phyloP scores from a whole-genome alignment of 2,329 filamentous ascomycete genomes.

The Davidsoniella neocaledoniae region DNA sequence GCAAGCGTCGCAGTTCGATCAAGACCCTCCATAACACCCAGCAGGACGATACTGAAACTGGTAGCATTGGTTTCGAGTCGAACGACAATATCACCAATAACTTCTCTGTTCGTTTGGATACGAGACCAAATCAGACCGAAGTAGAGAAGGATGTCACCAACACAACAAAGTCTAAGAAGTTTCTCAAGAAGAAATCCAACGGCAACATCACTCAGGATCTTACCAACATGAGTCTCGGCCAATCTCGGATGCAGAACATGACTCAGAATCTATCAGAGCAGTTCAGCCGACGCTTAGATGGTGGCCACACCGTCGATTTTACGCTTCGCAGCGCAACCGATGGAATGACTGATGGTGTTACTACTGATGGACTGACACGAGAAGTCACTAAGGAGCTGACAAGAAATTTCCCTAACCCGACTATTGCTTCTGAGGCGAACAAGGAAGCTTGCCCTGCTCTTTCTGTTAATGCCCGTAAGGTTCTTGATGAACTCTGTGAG shows the following conservation, averaged over 20 bases:
- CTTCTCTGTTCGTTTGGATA: constrained; percentile 14
- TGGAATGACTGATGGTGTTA: background rate
- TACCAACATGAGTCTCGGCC: constrained; percentile 14
- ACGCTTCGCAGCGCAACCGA: constrained; percentile 5
- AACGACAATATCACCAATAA: constrained; percentile 15
- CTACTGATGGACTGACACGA: constrained; percentile 2
- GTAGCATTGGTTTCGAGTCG: constrained; percentile 15
- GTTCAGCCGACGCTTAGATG: constrained; percentile 13
- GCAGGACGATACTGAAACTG: constrained; percentile 14
- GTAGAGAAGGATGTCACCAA: constrained; percentile 12
- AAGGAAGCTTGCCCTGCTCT: constrained; percentile 26
- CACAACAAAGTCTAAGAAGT: constrained; percentile 1
- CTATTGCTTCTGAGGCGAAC: constrained; percentile 2
- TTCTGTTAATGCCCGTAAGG: constrained; percentile 33
- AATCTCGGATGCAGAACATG: constrained; percentile 1
- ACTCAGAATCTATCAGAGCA: constrained; percentile 12
- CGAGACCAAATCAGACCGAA: constrained; percentile 12
- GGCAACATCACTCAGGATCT: constrained; percentile 14
- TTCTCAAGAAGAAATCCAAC: constrained; percentile 8
- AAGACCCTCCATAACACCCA: constrained; percentile 8
- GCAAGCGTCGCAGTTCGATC: constrained; percentile 23
- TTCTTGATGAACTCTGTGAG: constrained; percentile 35
- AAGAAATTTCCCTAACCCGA: background rate
- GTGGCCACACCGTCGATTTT: constrained; percentile 7
- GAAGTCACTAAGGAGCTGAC: constrained; percentile 5